Percentiles rank a stretch among this genome's conserved stretches.
phyloP scores from a whole-genome alignment of 257 asterid species.

The Solanum tarijense region DNA sequence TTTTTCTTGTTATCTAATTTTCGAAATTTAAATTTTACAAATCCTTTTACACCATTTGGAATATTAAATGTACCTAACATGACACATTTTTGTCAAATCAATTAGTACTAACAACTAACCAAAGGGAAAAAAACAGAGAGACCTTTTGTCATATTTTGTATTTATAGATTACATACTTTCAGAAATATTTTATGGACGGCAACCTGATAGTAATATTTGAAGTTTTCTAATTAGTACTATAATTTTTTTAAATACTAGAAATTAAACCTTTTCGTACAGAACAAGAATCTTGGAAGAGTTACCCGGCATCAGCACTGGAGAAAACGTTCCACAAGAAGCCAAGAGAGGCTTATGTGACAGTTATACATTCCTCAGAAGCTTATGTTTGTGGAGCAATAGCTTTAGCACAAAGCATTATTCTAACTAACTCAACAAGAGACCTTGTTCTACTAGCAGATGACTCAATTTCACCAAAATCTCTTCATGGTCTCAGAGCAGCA shows the following conservation, averaged over 20 bases:
- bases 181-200: background rate
- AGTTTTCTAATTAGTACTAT: background rate
- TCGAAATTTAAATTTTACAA: background rate
- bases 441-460: slow-evolving; percentile 53
- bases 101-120: background rate
- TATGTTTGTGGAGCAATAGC: slow-evolving; percentile 83
- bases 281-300: slow-evolving; percentile 19
- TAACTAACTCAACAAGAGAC: slow-evolving; percentile 45
- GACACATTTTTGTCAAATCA: background rate
- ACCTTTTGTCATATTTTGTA: background rate
- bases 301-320: background rate
- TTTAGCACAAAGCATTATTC: slow-evolving; percentile 60
- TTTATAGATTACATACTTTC: no score
- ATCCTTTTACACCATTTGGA: background rate
- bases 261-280: slow-evolving; percentile 4
- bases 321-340: background rate
- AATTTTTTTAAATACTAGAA: background rate
- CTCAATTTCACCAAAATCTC: slow-evolving; percentile 30
- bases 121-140: background rate
- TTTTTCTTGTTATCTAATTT: background rate
- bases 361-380: slow-evolving; percentile 59
- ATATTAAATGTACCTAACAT: background rate
- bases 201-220: background rate
- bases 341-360: slow-evolving; percentile 63
- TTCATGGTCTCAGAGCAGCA: slow-evolving; percentile 31